A percentile compares a stretch with the other conserved stretches of the same genome.
Evolutionary conservation across 495 filamentous ascomycete species (phyloP).

Genomic region (Aspergillus haitiensis): DNA sequence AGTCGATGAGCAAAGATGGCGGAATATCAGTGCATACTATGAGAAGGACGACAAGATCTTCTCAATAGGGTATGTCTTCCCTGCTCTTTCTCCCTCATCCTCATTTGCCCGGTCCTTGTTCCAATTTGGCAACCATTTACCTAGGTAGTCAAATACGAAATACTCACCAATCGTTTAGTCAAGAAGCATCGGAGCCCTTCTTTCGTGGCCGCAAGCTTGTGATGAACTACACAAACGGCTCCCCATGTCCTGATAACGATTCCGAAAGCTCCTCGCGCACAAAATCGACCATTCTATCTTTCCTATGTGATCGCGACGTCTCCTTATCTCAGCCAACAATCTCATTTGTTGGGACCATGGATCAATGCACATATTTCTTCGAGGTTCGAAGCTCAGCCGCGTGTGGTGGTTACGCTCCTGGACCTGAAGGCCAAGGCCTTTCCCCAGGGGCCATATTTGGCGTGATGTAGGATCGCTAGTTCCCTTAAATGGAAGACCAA

Average conservation of each 20-base stretch:
- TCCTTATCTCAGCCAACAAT: slow-evolving; percentile 59
- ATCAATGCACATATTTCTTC: slow-evolving; percentile 96
- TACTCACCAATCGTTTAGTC: slow-evolving; percentile 41
- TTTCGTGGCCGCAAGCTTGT: slow-evolving; percentile 89
- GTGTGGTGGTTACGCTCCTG: slow-evolving; percentile 66
- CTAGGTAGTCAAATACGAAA: neutral
- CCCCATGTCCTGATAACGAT: slow-evolving; percentile 60
- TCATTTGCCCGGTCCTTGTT: too few relatives aligned
- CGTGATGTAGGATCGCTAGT: slow-evolving; percentile 65
- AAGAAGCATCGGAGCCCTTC: slow-evolving; percentile 65
- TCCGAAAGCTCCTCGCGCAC: slow-evolving; percentile 49
- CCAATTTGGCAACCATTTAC: neutral
- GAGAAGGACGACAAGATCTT: slow-evolving; percentile 68
- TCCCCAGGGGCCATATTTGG: slow-evolving; percentile 89
- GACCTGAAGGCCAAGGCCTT: slow-evolving; percentile 65
- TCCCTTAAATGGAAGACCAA: neutral
- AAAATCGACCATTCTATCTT: slow-evolving; percentile 88
- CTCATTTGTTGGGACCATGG: slow-evolving; percentile 81
- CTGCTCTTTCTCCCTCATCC: neutral
- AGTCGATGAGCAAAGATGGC: slow-evolving; percentile 61
- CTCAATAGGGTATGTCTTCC: slow-evolving; percentile 71
- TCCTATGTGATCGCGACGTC: slow-evolving; percentile 83
- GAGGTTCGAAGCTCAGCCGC: slow-evolving; percentile 85
- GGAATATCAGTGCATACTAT: slow-evolving; percentile 92
- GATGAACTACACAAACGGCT: slow-evolving; percentile 87